These are phyloP conservation scores for Crithidia fasciculata DNA, from an alignment of 208 protist species.

Conservation along the genomic window DNA sequence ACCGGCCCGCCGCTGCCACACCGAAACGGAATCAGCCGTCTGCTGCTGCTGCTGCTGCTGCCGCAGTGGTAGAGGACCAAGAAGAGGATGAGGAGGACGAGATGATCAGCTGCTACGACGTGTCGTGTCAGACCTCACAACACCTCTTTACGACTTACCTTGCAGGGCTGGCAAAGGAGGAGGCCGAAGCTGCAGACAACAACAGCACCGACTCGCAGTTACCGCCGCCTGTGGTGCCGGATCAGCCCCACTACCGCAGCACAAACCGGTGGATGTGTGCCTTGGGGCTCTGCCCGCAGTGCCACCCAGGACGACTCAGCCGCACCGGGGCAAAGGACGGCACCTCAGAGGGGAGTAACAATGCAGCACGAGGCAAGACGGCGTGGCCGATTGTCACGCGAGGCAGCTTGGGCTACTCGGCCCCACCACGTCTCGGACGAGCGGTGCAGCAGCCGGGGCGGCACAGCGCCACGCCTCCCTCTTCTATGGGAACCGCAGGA, in stretches of 20 bases:
- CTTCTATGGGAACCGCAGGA: no score
- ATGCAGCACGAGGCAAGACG: not conserved
- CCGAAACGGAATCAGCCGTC: no score
- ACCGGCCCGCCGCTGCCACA: no score
- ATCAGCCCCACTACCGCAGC: conserved; percentile 24
- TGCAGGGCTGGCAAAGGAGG: not conserved
- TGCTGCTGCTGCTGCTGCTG: no score
- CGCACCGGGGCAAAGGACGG: not conserved
- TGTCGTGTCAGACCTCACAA: conserved; percentile 33
- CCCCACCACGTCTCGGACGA: conserved; percentile 6
- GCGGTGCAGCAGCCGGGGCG: not conserved
- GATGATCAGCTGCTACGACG: conserved; percentile 35
- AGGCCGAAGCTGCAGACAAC: not conserved
- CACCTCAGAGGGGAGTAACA: not conserved
- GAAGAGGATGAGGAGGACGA: conserved; percentile 10
- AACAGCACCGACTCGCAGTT: no score
- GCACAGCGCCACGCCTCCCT: no score
- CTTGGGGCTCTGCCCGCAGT: conserved; percentile 26
- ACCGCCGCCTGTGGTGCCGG: not conserved
- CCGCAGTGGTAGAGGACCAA: not conserved
- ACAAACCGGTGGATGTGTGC: conserved; percentile 34
- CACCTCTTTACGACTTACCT: conserved; percentile 7
- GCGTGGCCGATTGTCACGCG: conserved; percentile 22
- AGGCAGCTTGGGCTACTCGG: conserved; percentile 19
- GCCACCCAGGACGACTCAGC: conserved; percentile 13